Percentiles rank a stretch among this genome's conserved stretches.
Conservation (phyloP, 1,284 basidiomycete genomes). For the Cryptococcus jaspeensis region DNA sequence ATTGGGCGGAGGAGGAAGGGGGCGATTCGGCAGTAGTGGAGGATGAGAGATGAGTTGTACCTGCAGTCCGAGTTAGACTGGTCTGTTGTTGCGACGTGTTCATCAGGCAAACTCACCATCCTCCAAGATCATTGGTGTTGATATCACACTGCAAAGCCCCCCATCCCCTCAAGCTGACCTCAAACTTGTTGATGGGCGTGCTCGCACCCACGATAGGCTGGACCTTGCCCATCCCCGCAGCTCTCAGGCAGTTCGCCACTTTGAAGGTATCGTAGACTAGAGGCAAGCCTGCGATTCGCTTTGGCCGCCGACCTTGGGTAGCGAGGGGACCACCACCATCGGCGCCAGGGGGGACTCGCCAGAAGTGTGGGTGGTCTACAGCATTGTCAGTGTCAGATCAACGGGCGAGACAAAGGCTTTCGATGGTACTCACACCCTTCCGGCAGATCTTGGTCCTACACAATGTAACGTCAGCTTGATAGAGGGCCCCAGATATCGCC, state of each 20-base stretch:
- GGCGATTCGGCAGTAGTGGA: constrained; percentile 46
- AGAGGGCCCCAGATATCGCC: too few species aligned
- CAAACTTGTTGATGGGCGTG: constrained; percentile 51
- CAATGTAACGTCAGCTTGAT: constrained; percentile 1
- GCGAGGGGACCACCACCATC: neutral
- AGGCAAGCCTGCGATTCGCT: constrained; percentile 18
- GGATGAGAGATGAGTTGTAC: constrained; percentile 50
- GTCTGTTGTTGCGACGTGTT: neutral
- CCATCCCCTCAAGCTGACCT: constrained; percentile 11
- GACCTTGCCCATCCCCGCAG: constrained; percentile 21
- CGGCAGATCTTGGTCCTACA: constrained; percentile 35
- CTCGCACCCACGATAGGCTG: constrained; percentile 31
- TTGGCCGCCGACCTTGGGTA: neutral
- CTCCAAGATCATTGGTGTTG: constrained; percentile 50
- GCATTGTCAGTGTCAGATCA: neutral
- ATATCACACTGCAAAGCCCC: constrained; percentile 40
- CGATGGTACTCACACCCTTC: constrained; percentile 36
- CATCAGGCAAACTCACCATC: constrained; percentile 48
- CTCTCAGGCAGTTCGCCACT: constrained; percentile 21
- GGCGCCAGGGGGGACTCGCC: constrained; percentile 16
- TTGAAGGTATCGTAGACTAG: constrained; percentile 37
- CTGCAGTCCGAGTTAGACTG: constrained; percentile 15
- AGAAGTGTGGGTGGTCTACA: constrained; percentile 23
- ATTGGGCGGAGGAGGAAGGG: constrained; percentile 49
- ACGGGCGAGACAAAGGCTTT: neutral